phyloP scores from a whole-genome alignment of 2,329 filamentous ascomycete species.

The Apiospora hydei region DNA sequence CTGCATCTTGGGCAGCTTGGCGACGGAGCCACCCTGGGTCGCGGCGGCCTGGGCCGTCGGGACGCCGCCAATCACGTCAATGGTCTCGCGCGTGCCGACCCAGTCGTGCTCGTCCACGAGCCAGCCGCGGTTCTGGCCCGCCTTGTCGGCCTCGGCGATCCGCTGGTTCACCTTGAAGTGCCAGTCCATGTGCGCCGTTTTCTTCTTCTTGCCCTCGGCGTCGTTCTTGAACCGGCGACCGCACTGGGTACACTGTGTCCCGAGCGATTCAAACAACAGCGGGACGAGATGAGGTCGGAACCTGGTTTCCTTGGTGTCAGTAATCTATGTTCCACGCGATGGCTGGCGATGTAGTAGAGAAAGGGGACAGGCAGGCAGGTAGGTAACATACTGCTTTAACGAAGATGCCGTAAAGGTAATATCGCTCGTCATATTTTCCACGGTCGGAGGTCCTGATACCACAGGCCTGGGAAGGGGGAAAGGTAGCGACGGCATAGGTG shows the following conservation, averaged over 20 bases:
- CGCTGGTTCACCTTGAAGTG: conserved; percentile 94
- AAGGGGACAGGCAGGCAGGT: neutral
- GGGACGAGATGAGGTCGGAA: conserved; percentile 78
- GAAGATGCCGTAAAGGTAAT: conserved; percentile 71
- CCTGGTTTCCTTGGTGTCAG: conserved; percentile 48
- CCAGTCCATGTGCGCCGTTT: conserved; percentile 95
- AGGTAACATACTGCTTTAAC: conserved; percentile 73
- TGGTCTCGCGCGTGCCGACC: conserved; percentile 83
- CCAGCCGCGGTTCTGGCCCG: conserved; percentile 91
- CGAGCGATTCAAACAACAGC: conserved; percentile 79
- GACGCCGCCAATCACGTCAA: conserved; percentile 67
- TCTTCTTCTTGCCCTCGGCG: conserved; percentile 81
- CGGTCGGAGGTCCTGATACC: conserved; percentile 35
- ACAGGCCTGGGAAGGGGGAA: conserved; percentile 49
- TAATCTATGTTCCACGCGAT: neutral
- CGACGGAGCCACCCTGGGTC: conserved; percentile 46
- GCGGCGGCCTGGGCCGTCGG: conserved; percentile 46
- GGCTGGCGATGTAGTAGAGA: neutral
- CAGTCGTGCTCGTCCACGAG: conserved; percentile 95
- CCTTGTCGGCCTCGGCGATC: conserved; percentile 83
- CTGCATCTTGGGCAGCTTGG: conserved; percentile 64
- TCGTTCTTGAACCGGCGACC: conserved; percentile 84
- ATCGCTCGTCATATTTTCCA: conserved; percentile 50
- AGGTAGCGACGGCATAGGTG: conserved; percentile 37
- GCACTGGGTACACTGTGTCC: conserved; percentile 90